phyloP scores from a whole-genome alignment of 2,329 filamentous ascomycete species.

The Teratosphaeria zuluensis region DNA sequence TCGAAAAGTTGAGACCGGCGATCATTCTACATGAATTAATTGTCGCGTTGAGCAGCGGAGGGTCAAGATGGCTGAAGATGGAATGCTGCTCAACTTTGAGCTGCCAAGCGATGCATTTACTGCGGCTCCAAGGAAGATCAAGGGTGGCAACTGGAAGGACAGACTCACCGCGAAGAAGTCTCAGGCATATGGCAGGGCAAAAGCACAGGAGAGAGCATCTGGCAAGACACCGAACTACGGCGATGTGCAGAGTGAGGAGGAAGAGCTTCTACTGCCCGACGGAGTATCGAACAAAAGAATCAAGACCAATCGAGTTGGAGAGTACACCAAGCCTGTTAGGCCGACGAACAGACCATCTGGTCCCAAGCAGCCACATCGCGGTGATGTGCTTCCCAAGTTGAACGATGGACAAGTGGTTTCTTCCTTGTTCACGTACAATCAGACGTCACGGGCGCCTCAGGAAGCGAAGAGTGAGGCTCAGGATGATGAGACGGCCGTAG shows the following conservation, averaged over 20 bases:
- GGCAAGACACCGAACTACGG: slow-evolving; percentile 10
- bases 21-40: not conserved
- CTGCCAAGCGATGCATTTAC: slow-evolving; percentile 55
- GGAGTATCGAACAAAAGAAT: slow-evolving; percentile 10
- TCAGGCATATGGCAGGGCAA: slow-evolving; percentile 44
- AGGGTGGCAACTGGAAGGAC: slow-evolving; percentile 89
- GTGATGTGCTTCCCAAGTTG: slow-evolving; percentile 9
- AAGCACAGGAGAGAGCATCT: slow-evolving; percentile 17
- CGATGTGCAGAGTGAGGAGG: slow-evolving; percentile 11
- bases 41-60: not conserved
- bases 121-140: slow-evolving; percentile 59
- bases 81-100: slow-evolving; percentile 88
- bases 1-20: not conserved
- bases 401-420: slow-evolving; percentile 54
- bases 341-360: not conserved
- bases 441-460: slow-evolving; percentile 44
- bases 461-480: slow-evolving; percentile 32
- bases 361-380: slow-evolving; percentile 1
- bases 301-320: slow-evolving; percentile 8
- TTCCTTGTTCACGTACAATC: slow-evolving; percentile 86
- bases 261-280: slow-evolving; percentile 10
- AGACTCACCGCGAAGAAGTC: slow-evolving; percentile 69
- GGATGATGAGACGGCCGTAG: slow-evolving; percentile 43
- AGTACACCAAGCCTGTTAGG: not conserved
- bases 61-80: slow-evolving; percentile 74